Conservation (phyloP, 1,284 basidiomycete species). For the Ustilago loliicola region DNA sequence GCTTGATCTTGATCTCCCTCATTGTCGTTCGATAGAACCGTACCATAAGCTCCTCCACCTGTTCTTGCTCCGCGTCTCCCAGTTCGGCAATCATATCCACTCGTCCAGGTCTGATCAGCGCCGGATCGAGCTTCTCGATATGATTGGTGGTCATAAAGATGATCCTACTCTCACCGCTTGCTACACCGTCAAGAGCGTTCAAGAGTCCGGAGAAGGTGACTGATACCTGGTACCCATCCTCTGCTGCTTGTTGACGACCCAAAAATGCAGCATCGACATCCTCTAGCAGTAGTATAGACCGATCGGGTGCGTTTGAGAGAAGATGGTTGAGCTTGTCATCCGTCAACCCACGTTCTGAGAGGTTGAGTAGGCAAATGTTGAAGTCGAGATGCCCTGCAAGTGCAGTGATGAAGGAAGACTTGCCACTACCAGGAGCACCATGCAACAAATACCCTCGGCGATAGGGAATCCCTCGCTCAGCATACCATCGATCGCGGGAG, state of each 20-base stretch:
- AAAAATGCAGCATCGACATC: slow-evolving; percentile 98
- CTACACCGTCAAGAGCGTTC: slow-evolving; percentile 97
- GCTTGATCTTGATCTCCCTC: slow-evolving; percentile 37
- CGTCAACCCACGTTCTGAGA: slow-evolving; percentile 94
- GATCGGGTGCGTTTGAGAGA: slow-evolving; percentile 90
- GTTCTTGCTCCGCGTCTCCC: slow-evolving; percentile 86
- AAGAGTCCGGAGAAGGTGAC: slow-evolving; percentile 98
- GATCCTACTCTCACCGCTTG: slow-evolving; percentile 90
- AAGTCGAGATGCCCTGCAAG: slow-evolving; percentile 88
- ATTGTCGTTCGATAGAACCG: slow-evolving; percentile 79
- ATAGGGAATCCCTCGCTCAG: slow-evolving; percentile 96
- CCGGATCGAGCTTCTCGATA: slow-evolving; percentile 78
- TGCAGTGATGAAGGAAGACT: slow-evolving; percentile 98
- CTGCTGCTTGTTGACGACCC: slow-evolving; percentile 51
- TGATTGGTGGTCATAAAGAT: slow-evolving; percentile 99
- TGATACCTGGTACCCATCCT: slow-evolving; percentile 72
- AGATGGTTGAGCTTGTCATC: slow-evolving; percentile 97
- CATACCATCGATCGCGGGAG: slow-evolving; percentile 90
- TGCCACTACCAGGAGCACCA: slow-evolving; percentile 97
- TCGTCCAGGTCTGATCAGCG: slow-evolving; percentile 92
- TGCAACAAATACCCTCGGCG: slow-evolving; percentile 93
- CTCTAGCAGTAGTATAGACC: slow-evolving; percentile 92
- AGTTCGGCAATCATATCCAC: slow-evolving; percentile 89
- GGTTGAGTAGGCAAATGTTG: slow-evolving; percentile 95
- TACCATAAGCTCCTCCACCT: slow-evolving; percentile 83